Conservation (phyloP, 1,284 basidiomycete genomes). For the Pascua guehoae region DNA sequence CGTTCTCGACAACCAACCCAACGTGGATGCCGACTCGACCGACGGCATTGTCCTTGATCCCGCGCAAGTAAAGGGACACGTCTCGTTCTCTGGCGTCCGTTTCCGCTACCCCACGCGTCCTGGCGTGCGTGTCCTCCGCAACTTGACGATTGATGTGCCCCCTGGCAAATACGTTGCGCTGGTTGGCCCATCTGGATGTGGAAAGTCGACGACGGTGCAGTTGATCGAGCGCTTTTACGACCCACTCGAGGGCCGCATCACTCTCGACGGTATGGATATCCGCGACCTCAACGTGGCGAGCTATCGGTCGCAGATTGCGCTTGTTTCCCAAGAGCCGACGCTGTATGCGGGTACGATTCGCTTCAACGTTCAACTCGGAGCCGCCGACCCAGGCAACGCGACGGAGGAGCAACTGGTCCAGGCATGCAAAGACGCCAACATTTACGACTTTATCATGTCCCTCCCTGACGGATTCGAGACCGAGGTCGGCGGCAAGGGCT, state of each 20-base stretch:
- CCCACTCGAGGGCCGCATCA: slow-evolving; percentile 45
- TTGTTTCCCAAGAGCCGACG: slow-evolving; percentile 92
- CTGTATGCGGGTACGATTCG: slow-evolving; percentile 81
- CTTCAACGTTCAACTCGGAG: slow-evolving; percentile 85
- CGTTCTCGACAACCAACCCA: slow-evolving; percentile 66
- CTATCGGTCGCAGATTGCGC: slow-evolving; percentile 75
- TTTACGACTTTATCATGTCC: slow-evolving; percentile 77
- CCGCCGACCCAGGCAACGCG: slow-evolving; percentile 77
- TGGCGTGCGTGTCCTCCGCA: slow-evolving; percentile 77
- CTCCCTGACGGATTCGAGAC: slow-evolving; percentile 89
- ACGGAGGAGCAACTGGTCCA: slow-evolving; percentile 80
- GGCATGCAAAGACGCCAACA: slow-evolving; percentile 80
- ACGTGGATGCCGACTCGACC: slow-evolving; percentile 74
- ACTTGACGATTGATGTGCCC: slow-evolving; percentile 70
- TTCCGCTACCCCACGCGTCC: slow-evolving; percentile 93
- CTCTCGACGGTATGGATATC: slow-evolving; percentile 74
- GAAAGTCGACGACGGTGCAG: slow-evolving; percentile 56
- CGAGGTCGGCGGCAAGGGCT: slow-evolving; percentile 88
- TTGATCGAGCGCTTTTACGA: slow-evolving; percentile 58
- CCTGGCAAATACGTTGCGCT: slow-evolving; percentile 86
- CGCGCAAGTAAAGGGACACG: slow-evolving; percentile 61
- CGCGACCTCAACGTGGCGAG: slow-evolving; percentile 74
- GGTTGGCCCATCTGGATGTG: slow-evolving; percentile 77
- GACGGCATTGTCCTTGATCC: slow-evolving; percentile 61
- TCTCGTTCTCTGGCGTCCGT: slow-evolving; percentile 74